Evolutionary conservation across 1,139 yeast genomes (phyloP).

Genomic region (Candida pseudocylindracea): DNA sequence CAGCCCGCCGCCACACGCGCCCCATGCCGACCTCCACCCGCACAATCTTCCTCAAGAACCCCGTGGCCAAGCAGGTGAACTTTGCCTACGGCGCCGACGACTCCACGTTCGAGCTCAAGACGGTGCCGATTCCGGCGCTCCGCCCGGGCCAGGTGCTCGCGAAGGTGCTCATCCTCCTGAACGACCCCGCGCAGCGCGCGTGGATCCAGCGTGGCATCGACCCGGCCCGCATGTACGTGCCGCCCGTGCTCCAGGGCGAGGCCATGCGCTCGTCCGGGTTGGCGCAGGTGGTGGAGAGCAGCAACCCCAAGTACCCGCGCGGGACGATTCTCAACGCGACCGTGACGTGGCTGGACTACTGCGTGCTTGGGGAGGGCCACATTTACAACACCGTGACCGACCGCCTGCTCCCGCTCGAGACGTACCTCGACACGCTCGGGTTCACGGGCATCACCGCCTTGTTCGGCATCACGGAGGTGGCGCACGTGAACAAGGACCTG

Average conservation of each 20-base stretch:
- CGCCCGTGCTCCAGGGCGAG: conserved; percentile 23
- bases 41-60: conserved; percentile 5
- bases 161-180: conserved; percentile 26
- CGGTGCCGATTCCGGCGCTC: conserved; percentile 8
- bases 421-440: conserved; percentile 25
- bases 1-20: no score
- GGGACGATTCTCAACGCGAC: conserved; percentile 20
- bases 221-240: conserved; percentile 19
- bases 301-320: conserved; percentile 11
- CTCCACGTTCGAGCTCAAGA: conserved; percentile 13
- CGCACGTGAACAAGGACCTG: conserved; percentile 12
- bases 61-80: conserved; percentile 6
- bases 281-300: conserved; percentile 24
- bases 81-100: conserved; percentile 8
- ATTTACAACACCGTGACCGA: conserved; percentile 8
- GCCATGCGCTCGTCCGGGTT: conserved; percentile 27
- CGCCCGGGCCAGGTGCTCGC: conserved; percentile 22
- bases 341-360: conserved; percentile 19
- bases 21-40: no score
- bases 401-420: neutral
- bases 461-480: conserved; percentile 24
- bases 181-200: conserved; percentile 45
- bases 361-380: conserved; percentile 7
- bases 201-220: conserved; percentile 27
- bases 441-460: conserved; percentile 43